These are phyloP conservation scores for Yamadazyma triangularis DNA, from an alignment of 1,139 yeast species.

Conservation along the genomic window DNA sequence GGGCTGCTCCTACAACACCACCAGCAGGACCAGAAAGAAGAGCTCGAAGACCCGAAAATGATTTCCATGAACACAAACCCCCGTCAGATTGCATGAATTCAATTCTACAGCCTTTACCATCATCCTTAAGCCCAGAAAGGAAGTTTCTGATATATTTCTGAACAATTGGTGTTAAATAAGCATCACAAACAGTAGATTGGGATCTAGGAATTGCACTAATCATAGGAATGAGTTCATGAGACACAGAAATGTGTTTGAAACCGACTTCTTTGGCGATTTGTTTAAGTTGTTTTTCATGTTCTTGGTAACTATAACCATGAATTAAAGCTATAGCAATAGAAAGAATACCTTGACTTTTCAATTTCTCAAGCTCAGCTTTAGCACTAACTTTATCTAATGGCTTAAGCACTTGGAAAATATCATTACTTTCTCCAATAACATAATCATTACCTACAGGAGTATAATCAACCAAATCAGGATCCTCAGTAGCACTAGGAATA, in stretches of 20 bases:
- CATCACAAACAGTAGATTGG: constrained; percentile 70
- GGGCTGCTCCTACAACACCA: constrained; percentile 55
- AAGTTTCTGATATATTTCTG: constrained; percentile 57
- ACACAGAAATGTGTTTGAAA: constrained; percentile 52
- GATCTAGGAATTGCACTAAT: constrained; percentile 67
- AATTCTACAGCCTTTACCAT: constrained; percentile 22
- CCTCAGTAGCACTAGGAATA: constrained; percentile 60
- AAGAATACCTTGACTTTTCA: constrained; percentile 52
- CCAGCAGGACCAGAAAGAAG: constrained; percentile 57
- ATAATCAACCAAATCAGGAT: constrained; percentile 34
- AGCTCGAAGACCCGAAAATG: constrained; percentile 48
- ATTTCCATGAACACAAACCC: constrained; percentile 45
- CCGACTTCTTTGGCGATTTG: constrained; percentile 54
- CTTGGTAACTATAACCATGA: constrained; percentile 69
- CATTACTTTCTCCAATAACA: constrained; percentile 57
- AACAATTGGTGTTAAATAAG: constrained; percentile 72
- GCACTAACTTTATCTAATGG: constrained; percentile 41
- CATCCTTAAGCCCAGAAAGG: constrained; percentile 54
- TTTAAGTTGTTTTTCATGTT: constrained; percentile 59
- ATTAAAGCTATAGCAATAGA: constrained; percentile 64
- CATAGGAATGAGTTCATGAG: constrained; percentile 68
- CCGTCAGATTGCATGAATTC: constrained; percentile 62
- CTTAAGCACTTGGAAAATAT: constrained; percentile 49
- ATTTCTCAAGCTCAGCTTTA: constrained; percentile 27
- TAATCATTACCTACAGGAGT: constrained; percentile 8